Evolutionary conservation across 2,329 filamentous ascomycete species (phyloP).

Genomic region (Stromatinia cepivora): DNA sequence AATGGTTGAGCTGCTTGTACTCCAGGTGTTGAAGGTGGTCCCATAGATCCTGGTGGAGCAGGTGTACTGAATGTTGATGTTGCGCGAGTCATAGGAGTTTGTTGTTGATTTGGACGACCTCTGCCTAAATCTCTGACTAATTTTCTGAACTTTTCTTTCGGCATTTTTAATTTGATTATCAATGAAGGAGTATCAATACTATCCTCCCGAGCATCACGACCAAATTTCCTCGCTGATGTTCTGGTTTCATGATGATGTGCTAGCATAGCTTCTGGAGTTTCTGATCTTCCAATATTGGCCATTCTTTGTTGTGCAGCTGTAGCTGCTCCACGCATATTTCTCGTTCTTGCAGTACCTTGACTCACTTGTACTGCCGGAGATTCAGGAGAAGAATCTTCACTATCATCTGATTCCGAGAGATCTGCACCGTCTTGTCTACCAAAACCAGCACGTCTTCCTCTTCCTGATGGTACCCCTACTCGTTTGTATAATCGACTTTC

Average conservation of each 20-base stretch:
- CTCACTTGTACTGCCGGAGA: constrained; percentile 77
- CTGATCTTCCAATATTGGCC: constrained; percentile 77
- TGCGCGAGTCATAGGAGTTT: constrained; percentile 48
- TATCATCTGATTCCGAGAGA: constrained; percentile 84
- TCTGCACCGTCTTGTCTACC: constrained; percentile 54
- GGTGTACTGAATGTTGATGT: constrained; percentile 51
- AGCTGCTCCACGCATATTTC: constrained; percentile 86
- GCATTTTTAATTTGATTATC: constrained; percentile 73
- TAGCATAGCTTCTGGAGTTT: constrained; percentile 78
- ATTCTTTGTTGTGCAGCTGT: constrained; percentile 85
- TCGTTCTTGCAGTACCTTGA: constrained; percentile 75
- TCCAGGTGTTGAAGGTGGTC: constrained; percentile 48
- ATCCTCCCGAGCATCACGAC: constrained; percentile 73
- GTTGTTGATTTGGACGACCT: constrained; percentile 45
- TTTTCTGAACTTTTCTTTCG: constrained; percentile 69
- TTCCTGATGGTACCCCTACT: constrained; percentile 57
- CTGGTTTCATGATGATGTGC: constrained; percentile 73
- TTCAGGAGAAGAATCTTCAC: constrained; percentile 81
- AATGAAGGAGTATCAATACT: constrained; percentile 65
- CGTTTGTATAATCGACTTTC: constrained; percentile 87
- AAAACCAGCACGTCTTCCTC: constrained; percentile 54
- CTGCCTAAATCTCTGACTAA: constrained; percentile 57
- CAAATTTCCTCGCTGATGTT: constrained; percentile 58
- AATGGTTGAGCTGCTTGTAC: constrained; percentile 35
- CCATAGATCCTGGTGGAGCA: constrained; percentile 53